These are phyloP conservation scores for Fomitopsis serialis DNA, from an alignment of 768 basidiomycete genomes.

Conservation along the genomic window DNA sequence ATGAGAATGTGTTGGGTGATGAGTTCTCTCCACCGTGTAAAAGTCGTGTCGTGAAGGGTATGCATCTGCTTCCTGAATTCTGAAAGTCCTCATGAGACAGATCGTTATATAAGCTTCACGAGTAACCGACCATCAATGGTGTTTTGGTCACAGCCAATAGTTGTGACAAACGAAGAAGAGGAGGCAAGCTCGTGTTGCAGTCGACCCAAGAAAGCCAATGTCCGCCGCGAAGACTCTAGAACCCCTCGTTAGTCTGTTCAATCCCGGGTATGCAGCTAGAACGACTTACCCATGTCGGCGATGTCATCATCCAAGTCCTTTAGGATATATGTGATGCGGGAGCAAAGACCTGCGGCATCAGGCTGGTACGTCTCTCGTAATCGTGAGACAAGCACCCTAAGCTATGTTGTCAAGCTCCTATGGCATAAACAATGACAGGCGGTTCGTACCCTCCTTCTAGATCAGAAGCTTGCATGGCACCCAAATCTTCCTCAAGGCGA, in stretches of 20 bases:
- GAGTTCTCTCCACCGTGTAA: conserved; percentile 49
- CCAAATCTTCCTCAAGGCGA: conserved; percentile 56
- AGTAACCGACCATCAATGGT: conserved; percentile 30
- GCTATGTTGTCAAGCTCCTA: neutral
- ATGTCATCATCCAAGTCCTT: conserved; percentile 28
- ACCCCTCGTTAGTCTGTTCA: neutral
- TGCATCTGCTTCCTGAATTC: conserved; percentile 44
- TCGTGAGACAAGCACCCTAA: conserved; percentile 36
- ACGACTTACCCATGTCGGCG: conserved; percentile 32
- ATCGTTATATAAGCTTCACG: neutral
- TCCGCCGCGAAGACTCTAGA: conserved; percentile 23
- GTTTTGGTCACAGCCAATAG: conserved; percentile 38
- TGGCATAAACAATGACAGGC: neutral
- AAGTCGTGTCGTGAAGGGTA: conserved; percentile 38
- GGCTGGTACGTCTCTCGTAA: conserved; percentile 44
- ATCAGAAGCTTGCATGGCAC: conserved; percentile 36
- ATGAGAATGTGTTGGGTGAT: conserved; percentile 24
- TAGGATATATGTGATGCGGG: conserved; percentile 37
- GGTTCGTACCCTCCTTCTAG: conserved; percentile 39
- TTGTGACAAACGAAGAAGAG: conserved; percentile 37
- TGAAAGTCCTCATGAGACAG: conserved; percentile 17
- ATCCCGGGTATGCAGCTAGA: neutral
- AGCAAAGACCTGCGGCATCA: conserved; percentile 43
- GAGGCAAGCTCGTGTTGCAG: conserved; percentile 43
- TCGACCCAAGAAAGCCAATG: conserved; percentile 44